Conservation (phyloP, 108 stramenopile species). For the Mediolabrus comicus region DNA sequence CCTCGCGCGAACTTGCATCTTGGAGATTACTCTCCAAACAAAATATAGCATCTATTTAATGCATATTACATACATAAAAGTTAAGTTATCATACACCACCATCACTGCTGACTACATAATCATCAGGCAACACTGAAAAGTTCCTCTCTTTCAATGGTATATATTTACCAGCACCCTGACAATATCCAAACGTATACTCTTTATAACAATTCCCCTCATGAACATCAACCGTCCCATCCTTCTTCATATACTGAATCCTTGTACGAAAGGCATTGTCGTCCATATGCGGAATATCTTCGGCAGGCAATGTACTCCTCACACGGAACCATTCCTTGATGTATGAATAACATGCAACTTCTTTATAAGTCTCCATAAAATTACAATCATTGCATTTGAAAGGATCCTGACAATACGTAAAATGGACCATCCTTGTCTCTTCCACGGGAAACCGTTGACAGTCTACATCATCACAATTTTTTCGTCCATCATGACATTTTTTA, state of each 20-base stretch:
- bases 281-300: neutral
- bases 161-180: neutral
- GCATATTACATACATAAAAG: no score
- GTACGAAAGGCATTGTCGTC: neutral
- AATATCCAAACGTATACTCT: constrained; percentile 14
- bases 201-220: constrained; percentile 13
- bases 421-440: constrained; percentile 14
- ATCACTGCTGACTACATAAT: no score
- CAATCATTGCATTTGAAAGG: constrained; percentile 46
- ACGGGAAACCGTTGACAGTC: constrained; percentile 34
- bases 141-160: neutral
- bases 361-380: constrained; percentile 19
- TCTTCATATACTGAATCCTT: neutral
- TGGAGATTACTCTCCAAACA: no score
- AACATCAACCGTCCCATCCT: constrained; percentile 11
- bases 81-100: no score
- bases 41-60: no score
- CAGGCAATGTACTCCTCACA: constrained; percentile 12
- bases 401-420: constrained; percentile 56
- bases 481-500: constrained; percentile 33
- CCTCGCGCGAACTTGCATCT: no score
- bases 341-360: constrained; percentile 13
- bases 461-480: constrained; percentile 34
- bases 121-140: neutral
- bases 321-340: constrained; percentile 21